Percentiles rank a stretch among this genome's conserved stretches.
Conservation (phyloP, 108 stramenopile genomes). For the Stephanodiscus triporus region DNA sequence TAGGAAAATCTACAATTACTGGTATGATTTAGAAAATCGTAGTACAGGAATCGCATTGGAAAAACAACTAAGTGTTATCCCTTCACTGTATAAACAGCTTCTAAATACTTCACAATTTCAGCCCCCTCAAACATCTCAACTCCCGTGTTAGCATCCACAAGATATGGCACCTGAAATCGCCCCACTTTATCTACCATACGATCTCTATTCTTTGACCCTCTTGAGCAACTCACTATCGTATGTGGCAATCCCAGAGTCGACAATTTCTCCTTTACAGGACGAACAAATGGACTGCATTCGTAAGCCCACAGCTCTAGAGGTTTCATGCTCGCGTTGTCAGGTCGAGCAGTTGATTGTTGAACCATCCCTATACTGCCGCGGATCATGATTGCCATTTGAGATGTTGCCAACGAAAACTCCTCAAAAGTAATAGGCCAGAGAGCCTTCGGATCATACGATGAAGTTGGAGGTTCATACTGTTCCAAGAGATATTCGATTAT, state of each 20-base stretch:
- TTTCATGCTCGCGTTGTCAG: conserved; percentile 78
- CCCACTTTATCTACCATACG: conserved; percentile 74
- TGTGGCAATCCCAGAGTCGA: conserved; percentile 79
- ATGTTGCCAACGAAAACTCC: conserved; percentile 60
- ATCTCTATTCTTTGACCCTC: conserved; percentile 86
- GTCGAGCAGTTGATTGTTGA: conserved; percentile 59
- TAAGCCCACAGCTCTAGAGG: conserved; percentile 86
- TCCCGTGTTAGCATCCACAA: conserved; percentile 89
- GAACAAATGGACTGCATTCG: conserved; percentile 86
- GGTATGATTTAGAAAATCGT: background rate
- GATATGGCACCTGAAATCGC: conserved; percentile 85
- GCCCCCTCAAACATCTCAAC: conserved; percentile 78
- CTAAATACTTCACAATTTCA: conserved; percentile 87
- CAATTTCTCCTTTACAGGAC: conserved; percentile 77
- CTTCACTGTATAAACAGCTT: conserved; percentile 71
- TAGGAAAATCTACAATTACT: background rate
- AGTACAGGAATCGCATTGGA: background rate
- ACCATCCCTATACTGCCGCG: conserved; percentile 57
- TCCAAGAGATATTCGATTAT: conserved; percentile 84
- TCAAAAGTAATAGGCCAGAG: conserved; percentile 71
- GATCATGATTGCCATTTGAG: conserved; percentile 54
- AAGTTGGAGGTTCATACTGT: conserved; percentile 74
- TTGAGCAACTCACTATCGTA: conserved; percentile 70
- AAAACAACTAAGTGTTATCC: background rate
- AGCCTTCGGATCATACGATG: conserved; percentile 61